Evolutionary conservation across 371 early-diverging fungal genomes (phyloP).

Genomic region (Mortierella polycephala): DNA sequence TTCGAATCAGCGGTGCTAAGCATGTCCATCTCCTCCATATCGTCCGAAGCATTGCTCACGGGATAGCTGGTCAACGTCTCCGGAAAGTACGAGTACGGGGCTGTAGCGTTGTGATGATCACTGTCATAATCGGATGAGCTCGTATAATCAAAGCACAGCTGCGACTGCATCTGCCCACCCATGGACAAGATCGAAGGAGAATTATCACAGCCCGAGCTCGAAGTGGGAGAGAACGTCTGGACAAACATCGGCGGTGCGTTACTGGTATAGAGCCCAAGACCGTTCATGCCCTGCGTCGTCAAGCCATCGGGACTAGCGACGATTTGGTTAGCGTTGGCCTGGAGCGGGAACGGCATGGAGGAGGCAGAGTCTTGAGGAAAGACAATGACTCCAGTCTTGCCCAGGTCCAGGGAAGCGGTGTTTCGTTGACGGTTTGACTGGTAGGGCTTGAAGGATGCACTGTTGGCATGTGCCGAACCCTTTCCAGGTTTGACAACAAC

Average conservation of each 20-base stretch:
- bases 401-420: slow-evolving; percentile 40
- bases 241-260: slow-evolving; percentile 30
- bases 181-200: slow-evolving; percentile 33
- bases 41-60: slow-evolving; percentile 52
- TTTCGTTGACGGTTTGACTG: slow-evolving; percentile 29
- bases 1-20: slow-evolving; percentile 31
- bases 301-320: slow-evolving; percentile 34
- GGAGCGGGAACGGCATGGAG: slow-evolving; percentile 35
- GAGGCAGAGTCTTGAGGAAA: slow-evolving; percentile 38
- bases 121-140: slow-evolving; percentile 54
- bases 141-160: slow-evolving; percentile 48
- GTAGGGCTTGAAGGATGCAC: slow-evolving; percentile 17
- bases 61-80: slow-evolving; percentile 39
- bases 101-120: slow-evolving; percentile 39
- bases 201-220: slow-evolving; percentile 16
- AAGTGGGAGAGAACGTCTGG: slow-evolving; percentile 45
- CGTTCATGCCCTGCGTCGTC: slow-evolving; percentile 19
- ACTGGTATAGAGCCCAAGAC: slow-evolving; percentile 13
- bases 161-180: slow-evolving; percentile 32
- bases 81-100: slow-evolving; percentile 49
- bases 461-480: slow-evolving; percentile 13
- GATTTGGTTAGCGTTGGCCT: slow-evolving; percentile 25
- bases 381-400: slow-evolving; percentile 30
- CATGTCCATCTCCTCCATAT: slow-evolving; percentile 48
- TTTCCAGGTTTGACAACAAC: slow-evolving; percentile 24